phyloP scores from a whole-genome alignment of 768 basidiomycete species.

The Leucogyrophana mollusca region DNA sequence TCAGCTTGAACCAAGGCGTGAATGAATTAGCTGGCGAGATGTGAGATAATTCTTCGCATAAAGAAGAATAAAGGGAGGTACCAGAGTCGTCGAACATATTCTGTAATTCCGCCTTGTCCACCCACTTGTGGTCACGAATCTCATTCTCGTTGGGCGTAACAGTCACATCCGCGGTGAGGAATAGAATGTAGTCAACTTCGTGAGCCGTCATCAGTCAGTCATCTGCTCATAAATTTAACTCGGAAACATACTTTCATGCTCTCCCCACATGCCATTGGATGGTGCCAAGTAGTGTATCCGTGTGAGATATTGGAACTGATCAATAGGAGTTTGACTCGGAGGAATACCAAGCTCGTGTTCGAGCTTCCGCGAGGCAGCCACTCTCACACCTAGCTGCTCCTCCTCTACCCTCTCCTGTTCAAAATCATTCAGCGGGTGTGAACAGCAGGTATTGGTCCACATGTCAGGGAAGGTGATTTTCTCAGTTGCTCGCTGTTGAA shows the following conservation, averaged over 20 bases:
- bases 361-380: constrained; percentile 93
- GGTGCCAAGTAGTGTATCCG: constrained; percentile 98
- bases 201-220: constrained; percentile 6
- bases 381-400: constrained; percentile 78
- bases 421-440: constrained; percentile 93
- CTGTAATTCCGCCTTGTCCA: constrained; percentile 85
- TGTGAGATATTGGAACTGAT: constrained; percentile 91
- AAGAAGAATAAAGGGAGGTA: constrained; percentile 33
- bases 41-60: neutral
- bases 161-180: constrained; percentile 85
- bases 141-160: constrained; percentile 86
- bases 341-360: constrained; percentile 97
- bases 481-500: constrained; percentile 95
- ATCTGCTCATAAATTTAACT: neutral
- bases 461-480: constrained; percentile 99
- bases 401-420: constrained; percentile 75
- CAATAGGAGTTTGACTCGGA: constrained; percentile 66
- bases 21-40: constrained; percentile 69
- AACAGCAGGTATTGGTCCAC: constrained; percentile 99
- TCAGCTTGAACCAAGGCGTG: constrained; percentile 99
- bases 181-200: constrained; percentile 96
- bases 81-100: constrained; percentile 84
- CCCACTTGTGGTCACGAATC: constrained; percentile 88
- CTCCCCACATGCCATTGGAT: constrained; percentile 91
- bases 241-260: constrained; percentile 83